Conservation (phyloP, 2,329 filamentous ascomycete species). For the Pyrenochaeta sp. region DNA sequence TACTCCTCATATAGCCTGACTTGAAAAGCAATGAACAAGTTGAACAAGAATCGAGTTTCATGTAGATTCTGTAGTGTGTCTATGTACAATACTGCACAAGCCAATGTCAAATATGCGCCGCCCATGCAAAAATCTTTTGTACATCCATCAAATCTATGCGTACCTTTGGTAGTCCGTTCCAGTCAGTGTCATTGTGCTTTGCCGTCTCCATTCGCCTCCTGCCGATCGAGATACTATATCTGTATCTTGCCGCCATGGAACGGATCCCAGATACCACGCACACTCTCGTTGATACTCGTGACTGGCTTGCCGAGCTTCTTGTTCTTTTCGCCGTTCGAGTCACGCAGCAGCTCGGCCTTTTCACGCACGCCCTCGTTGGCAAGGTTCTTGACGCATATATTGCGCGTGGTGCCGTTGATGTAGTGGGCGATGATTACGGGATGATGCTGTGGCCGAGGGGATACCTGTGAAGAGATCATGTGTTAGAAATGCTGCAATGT, state of each 20-base stretch:
- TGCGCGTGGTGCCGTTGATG: slow-evolving; percentile 86
- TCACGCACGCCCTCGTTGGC: slow-evolving; percentile 79
- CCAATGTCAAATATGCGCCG: slow-evolving; percentile 24
- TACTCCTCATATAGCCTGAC: slow-evolving; percentile 4
- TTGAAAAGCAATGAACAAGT: background rate
- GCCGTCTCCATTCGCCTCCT: background rate
- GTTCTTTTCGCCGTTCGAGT: slow-evolving; percentile 78
- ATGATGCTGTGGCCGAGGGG: slow-evolving; percentile 87
- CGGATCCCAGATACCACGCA: slow-evolving; percentile 70
- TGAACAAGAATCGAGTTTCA: background rate
- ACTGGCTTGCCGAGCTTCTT: slow-evolving; percentile 66
- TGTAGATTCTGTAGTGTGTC: slow-evolving; percentile 21
- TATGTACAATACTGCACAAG: slow-evolving; percentile 33
- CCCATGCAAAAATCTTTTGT: slow-evolving; percentile 21
- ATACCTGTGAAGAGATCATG: slow-evolving; percentile 59
- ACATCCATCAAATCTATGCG: no score
- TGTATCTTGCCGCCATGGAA: slow-evolving; percentile 62
- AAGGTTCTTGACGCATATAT: slow-evolving; percentile 88
- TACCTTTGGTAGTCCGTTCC: no score
- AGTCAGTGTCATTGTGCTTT: no score
- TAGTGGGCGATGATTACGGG: slow-evolving; percentile 89
- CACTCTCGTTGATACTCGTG: slow-evolving; percentile 68
- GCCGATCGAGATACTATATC: slow-evolving; percentile 21
- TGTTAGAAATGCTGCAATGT: no score
- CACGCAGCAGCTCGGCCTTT: slow-evolving; percentile 76